Base-by-base conservation (phyloP, 2,329 filamentous ascomycete species). In the Nemania serpens region DNA sequence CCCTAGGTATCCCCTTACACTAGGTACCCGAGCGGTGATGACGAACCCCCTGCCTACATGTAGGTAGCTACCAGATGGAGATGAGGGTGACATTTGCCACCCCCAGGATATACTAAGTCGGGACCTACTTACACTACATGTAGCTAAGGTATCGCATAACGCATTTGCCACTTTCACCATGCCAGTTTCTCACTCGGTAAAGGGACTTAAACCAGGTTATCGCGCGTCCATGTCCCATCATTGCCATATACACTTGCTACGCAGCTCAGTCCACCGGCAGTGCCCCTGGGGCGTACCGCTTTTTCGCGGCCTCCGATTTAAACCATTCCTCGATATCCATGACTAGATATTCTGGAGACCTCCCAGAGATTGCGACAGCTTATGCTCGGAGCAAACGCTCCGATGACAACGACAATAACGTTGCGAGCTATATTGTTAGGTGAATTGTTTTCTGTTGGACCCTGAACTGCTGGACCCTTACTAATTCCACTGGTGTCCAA, bases 141-240 rank as follows among this genome's bases (percentile, higher is more conserved):
- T 7, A 29, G 4, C 25, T 29, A 29, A 7, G 7, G 25, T 29
- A 29, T 39, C 17, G 17, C 46, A 48, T 48, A 48, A 36, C 11
- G 22, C 17, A 36, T 50, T 62, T 47, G 59, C 59, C 59, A 62
- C 59, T 55, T 47, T 51, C 45, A 62, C 39, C 46, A 47, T 47
- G 22, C 25, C 25, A 57, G 41, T 56, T 50, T 37, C n/a, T 43
- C 46, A 43, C 36, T 50, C 37, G 54, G 39, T 20, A 33, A 39
- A 12, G 50, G 50, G 20, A 37, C 17, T 42, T 41, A 4, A n/a
- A 29, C 41, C 36, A 12, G 51, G 22, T 34, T 36, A 52, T 52
- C 47, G 42, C 47, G 42, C 60, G 60, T 62, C 60, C 59, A 36
- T 22, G 42, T 56, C 47, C 48, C 60, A 62, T 59, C 56, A 62